These are phyloP conservation scores for Salix exigua DNA, from an alignment of 345 rosid genomes.

Conservation along the genomic window DNA sequence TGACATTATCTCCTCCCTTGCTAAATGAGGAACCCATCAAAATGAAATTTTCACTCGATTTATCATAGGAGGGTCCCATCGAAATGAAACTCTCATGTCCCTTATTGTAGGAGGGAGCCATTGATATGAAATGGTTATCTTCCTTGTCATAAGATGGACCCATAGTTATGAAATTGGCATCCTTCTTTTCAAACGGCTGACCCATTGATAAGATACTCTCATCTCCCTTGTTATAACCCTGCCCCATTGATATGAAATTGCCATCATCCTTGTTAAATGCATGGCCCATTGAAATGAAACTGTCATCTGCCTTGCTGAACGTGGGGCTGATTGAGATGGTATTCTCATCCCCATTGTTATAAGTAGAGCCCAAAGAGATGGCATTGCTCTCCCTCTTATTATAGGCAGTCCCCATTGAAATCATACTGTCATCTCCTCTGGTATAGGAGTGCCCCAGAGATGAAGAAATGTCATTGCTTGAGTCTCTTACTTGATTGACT, in stretches of 20 bases:
- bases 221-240: slow-evolving; percentile 31
- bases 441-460: slow-evolving; percentile 42
- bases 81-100: slow-evolving; percentile 31
- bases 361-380: slow-evolving; percentile 26
- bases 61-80: slow-evolving; percentile 28
- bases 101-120: slow-evolving; percentile 35
- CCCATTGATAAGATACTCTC: slow-evolving; percentile 37
- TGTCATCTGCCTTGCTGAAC: slow-evolving; percentile 35
- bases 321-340: slow-evolving; percentile 22
- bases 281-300: slow-evolving; percentile 26
- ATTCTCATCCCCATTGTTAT: slow-evolving; percentile 20
- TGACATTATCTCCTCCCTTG: slow-evolving; percentile 30
- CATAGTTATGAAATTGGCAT: slow-evolving; percentile 24
- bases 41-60: slow-evolving; percentile 34
- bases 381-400: slow-evolving; percentile 15
- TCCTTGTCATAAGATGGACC: slow-evolving; percentile 5
- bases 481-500: slow-evolving; percentile 60
- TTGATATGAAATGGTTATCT: slow-evolving; percentile 19
- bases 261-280: slow-evolving; percentile 50
- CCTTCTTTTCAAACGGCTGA: slow-evolving; percentile 39
- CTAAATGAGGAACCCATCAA: slow-evolving; percentile 29
- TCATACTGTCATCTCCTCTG: slow-evolving; percentile 29
- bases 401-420: slow-evolving; percentile 27
- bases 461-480: slow-evolving; percentile 35
- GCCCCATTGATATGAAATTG: slow-evolving; percentile 42